These are phyloP conservation scores for Verticillium isaacii DNA, from an alignment of 2,329 filamentous ascomycete species.

Conservation along the genomic window DNA sequence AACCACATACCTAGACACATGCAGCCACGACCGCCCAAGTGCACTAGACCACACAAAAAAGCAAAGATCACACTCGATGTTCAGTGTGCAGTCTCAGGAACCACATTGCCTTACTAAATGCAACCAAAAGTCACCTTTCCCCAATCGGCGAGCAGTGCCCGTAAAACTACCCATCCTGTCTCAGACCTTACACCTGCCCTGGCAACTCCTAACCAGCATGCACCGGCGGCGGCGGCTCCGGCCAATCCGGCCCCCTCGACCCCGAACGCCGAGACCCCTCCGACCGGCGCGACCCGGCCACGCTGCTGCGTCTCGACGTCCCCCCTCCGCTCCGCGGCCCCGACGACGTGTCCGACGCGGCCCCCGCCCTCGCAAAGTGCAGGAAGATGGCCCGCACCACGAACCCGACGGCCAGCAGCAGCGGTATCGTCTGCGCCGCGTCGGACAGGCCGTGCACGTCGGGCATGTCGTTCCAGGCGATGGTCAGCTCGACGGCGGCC, in stretches of 20 bases:
- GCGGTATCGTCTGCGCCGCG: slow-evolving; percentile 24
- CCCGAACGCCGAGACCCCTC: not conserved
- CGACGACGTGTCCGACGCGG: not conserved
- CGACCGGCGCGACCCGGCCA: slow-evolving; percentile 3
- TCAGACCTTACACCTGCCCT: no score
- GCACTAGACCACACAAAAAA: no score
- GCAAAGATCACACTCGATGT: no score
- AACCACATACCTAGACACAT: no score
- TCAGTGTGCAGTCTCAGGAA: no score
- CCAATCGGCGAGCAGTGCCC: no score
- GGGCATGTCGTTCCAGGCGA: slow-evolving; percentile 26
- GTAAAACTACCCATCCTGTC: no score
- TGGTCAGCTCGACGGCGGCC: slow-evolving; percentile 25
- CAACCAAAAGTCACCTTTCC: no score
- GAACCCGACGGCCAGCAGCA: slow-evolving; percentile 23
- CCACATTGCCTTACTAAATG: no score
- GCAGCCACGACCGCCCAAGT: no score
- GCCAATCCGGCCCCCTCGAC: not conserved
- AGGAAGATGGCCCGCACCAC: slow-evolving; percentile 19
- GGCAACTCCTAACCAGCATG: not conserved
- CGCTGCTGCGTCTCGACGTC: slow-evolving; percentile 4
- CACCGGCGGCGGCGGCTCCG: slow-evolving; percentile 5
- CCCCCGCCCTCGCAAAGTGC: slow-evolving; percentile 10
- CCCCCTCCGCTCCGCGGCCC: not conserved
- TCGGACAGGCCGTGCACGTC: slow-evolving; percentile 18